A percentile compares a stretch with the other conserved stretches of the same genome.
These are phyloP conservation scores for Vigna hirtella DNA, from an alignment of 306 rosid species.

Conservation along the genomic window DNA sequence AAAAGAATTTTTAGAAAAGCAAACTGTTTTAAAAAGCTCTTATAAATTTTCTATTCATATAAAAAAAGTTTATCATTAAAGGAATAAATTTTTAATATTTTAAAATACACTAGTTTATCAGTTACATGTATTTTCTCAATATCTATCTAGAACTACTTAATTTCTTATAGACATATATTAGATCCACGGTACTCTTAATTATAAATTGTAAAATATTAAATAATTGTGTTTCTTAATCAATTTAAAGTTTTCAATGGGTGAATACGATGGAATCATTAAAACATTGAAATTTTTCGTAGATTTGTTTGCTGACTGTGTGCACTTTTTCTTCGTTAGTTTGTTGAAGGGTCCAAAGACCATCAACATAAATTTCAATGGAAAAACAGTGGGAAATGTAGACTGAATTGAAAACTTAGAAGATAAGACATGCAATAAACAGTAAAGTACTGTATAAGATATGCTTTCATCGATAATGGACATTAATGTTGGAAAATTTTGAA, in stretches of 20 bases:
- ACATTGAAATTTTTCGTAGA: slow-evolving; percentile 16
- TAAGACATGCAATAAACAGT: slow-evolving; percentile 26
- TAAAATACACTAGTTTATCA: no score
- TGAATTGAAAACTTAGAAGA: not conserved
- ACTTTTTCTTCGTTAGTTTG: not conserved
- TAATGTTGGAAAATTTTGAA: slow-evolving; percentile 1
- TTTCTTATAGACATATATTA: no score
- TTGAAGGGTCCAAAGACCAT: slow-evolving; percentile 25
- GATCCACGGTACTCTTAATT: not conserved
- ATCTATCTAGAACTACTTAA: no score
- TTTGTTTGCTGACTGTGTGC: slow-evolving; percentile 12
- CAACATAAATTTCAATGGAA: slow-evolving; percentile 38
- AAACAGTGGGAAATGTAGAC: not conserved
- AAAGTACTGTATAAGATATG: slow-evolving; percentile 8
- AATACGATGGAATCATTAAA: not conserved
- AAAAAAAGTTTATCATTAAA: no score
- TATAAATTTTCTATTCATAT: no score
- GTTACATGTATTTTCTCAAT: no score
- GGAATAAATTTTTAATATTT: no score
- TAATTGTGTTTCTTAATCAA: not conserved
- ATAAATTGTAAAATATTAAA: not conserved
- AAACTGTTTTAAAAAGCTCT: no score
- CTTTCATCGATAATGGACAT: not conserved
- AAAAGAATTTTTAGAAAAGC: no score
- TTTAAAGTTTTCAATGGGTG: not conserved